Percentiles rank a stretch among this genome's conserved stretches.
These are phyloP conservation scores for Colletotrichum musae DNA, from an alignment of 2,329 filamentous ascomycete species.

Conservation along the genomic window DNA sequence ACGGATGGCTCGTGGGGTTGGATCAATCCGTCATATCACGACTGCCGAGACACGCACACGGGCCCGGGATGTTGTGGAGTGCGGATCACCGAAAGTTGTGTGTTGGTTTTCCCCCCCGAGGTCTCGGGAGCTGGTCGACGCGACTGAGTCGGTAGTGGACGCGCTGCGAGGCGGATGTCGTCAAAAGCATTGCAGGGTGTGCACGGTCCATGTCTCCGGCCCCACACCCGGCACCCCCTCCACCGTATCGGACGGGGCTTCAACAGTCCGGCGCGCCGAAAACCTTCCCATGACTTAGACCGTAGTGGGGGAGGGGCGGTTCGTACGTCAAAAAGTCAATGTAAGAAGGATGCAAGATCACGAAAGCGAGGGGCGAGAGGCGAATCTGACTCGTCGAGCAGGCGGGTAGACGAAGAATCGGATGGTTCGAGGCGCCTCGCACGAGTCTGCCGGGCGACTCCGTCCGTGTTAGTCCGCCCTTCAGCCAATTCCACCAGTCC, in stretches of 20 bases:
- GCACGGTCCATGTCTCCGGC: conserved; percentile 25
- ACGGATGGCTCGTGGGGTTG: background rate
- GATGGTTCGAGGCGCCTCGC: no score
- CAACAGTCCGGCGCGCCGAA: conserved; percentile 3
- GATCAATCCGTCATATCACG: background rate
- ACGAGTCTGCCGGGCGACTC: no score
- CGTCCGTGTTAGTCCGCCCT: no score
- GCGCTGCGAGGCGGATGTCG: conserved; percentile 18
- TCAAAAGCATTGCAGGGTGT: background rate
- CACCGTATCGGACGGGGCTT: background rate
- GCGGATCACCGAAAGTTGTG: background rate
- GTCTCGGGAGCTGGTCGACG: conserved; percentile 17
- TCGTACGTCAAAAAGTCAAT: conserved; percentile 3
- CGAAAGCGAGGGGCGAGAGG: background rate
- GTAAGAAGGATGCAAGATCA: background rate
- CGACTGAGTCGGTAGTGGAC: conserved; percentile 13
- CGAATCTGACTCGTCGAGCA: background rate
- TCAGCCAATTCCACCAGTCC: no score
- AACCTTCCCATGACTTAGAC: conserved; percentile 7
- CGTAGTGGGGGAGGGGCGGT: background rate
- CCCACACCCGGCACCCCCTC: conserved; percentile 13
- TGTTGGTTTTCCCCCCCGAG: conserved; percentile 11
- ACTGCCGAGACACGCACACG: background rate
- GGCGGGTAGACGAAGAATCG: no score
- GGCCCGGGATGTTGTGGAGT: background rate